phyloP scores from a whole-genome alignment of 208 protist genomes.

The Trypanosoma melophagium region DNA sequence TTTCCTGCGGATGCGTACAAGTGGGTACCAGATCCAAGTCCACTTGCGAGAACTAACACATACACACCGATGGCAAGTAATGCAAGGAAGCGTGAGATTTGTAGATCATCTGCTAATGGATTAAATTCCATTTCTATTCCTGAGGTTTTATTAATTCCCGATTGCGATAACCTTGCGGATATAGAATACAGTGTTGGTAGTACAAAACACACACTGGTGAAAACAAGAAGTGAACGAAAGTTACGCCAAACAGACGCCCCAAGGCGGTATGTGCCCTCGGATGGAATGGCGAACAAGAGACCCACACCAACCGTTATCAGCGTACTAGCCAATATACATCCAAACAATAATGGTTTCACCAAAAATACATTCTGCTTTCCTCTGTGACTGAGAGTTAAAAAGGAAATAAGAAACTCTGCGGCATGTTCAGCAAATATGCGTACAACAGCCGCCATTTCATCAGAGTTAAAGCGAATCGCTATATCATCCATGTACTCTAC shows the following conservation, averaged over 20 bases:
- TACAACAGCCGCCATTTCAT: constrained; percentile 38
- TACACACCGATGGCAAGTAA: constrained; percentile 36
- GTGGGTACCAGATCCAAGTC: constrained; percentile 39
- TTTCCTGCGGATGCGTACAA: constrained; percentile 41
- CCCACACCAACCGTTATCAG: constrained; percentile 58
- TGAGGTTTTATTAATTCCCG: background rate
- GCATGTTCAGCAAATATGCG: constrained; percentile 70
- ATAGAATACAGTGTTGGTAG: constrained; percentile 44
- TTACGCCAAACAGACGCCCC: constrained; percentile 38
- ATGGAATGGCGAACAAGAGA: constrained; percentile 38
- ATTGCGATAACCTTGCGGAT: too few relatives aligned
- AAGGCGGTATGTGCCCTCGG: constrained; percentile 24
- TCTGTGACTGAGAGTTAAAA: constrained; percentile 37
- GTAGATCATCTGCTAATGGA: too few relatives aligned
- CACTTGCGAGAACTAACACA: constrained; percentile 34
- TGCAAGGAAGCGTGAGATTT: constrained; percentile 34
- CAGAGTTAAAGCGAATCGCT: constrained; percentile 42
- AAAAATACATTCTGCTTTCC: constrained; percentile 34
- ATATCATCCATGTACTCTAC: constrained; percentile 69
- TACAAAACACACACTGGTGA: constrained; percentile 44
- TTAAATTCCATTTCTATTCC: constrained; percentile 14
- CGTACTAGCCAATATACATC: constrained; percentile 67
- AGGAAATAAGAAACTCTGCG: constrained; percentile 47
- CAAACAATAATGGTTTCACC: constrained; percentile 57
- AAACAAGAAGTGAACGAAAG: constrained; percentile 43